A percentile compares a stretch with the other conserved stretches of the same genome.
Conservation (phyloP, 1,284 basidiomycete species). For the Pyrrhoderma lamaoense region DNA sequence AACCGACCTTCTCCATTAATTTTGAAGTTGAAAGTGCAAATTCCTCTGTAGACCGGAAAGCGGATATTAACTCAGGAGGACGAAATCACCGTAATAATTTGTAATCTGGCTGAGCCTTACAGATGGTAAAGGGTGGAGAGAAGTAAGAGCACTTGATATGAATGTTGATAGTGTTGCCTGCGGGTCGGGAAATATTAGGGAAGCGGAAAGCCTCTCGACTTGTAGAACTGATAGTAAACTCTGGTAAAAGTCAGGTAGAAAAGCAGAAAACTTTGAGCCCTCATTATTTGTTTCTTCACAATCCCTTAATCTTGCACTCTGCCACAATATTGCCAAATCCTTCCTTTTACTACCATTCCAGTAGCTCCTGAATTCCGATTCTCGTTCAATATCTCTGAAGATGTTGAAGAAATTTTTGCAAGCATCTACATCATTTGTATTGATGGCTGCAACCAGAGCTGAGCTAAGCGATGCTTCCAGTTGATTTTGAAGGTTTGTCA, state of each 20-base stretch:
- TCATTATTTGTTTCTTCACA: constrained; percentile 31
- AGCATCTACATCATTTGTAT: constrained; percentile 59
- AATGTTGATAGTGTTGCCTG: constrained; percentile 68
- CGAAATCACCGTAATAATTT: constrained; percentile 52
- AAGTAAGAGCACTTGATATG: constrained; percentile 70
- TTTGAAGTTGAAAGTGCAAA: constrained; percentile 68
- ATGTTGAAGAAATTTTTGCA: constrained; percentile 79
- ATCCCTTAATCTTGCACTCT: constrained; percentile 44
- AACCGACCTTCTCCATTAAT: constrained; percentile 67
- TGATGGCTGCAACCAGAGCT: constrained; percentile 78
- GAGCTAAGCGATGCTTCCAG: constrained; percentile 85
- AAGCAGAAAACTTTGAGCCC: constrained; percentile 44
- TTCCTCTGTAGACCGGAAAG: constrained; percentile 71
- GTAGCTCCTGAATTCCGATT: constrained; percentile 85
- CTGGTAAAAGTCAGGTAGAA: constrained; percentile 68
- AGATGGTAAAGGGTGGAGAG: constrained; percentile 72
- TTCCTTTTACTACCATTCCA: constrained; percentile 80
- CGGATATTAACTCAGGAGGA: constrained; percentile 65
- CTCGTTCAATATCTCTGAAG: constrained; percentile 84
- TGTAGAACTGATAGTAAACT: constrained; percentile 61
- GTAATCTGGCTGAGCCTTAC: constrained; percentile 66
- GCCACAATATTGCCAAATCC: constrained; percentile 63
- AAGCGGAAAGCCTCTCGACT: constrained; percentile 66
- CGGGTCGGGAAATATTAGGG: constrained; percentile 78
- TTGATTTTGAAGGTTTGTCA: constrained; percentile 89